Evolutionary conservation across 78 protist genomes (phyloP).

Genomic region (Polysphondylium violaceum): DNA sequence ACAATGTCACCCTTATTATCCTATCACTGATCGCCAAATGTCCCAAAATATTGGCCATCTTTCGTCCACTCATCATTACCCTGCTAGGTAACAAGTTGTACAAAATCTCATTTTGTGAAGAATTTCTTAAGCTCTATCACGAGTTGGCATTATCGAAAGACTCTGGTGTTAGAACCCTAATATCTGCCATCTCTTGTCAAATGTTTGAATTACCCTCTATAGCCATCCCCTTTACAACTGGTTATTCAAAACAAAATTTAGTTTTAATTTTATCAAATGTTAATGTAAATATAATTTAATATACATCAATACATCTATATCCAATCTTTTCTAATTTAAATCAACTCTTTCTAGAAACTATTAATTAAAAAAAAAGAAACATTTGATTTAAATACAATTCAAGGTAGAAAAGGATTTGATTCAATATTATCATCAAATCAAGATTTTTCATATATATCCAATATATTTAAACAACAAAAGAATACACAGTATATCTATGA

Average conservation of each 20-base stretch:
- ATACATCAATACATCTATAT: background rate
- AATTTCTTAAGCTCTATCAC: constrained; percentile 21
- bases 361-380: background rate
- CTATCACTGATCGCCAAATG: background rate
- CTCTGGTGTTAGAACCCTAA: background rate
- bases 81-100: constrained; percentile 37
- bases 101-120: constrained; percentile 50
- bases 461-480: constrained; percentile 22
- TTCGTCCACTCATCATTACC: constrained; percentile 35
- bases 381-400: constrained; percentile 17
- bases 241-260: constrained; percentile 37
- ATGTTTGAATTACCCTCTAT: constrained; percentile 75
- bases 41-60: background rate
- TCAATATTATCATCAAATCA: constrained; percentile 19
- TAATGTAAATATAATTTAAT: background rate
- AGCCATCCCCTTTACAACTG: constrained; percentile 43
- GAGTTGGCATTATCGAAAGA: constrained; percentile 6
- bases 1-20: background rate
- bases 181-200: constrained; percentile 53
- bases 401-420: constrained; percentile 8
- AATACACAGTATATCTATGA: constrained; percentile 8
- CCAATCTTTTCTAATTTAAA: background rate
- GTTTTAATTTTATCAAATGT: background rate
- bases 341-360: background rate
- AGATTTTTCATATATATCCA: constrained; percentile 36